Evolutionary conservation across 1,284 basidiomycete species (phyloP).

Genomic region (Ganoderma lingzhi): DNA sequence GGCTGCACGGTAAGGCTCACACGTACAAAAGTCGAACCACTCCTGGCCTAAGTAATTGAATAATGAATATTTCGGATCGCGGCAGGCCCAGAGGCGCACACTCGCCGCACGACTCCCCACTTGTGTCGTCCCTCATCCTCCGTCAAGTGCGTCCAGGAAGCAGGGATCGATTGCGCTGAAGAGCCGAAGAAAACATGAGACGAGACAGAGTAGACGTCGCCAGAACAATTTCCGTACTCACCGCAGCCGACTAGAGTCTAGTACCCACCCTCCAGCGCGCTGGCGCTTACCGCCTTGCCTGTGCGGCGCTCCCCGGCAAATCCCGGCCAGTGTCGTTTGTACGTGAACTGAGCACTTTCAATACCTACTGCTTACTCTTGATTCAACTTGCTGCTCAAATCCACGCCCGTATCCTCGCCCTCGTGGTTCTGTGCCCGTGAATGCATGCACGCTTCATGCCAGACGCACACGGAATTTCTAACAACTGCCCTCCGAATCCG

Average conservation of each 20-base stretch:
- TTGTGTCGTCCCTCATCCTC: not conserved
- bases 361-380: not conserved
- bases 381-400: too few relatives aligned
- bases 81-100: constrained; percentile 10
- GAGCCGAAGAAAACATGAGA: not conserved
- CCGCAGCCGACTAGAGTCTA: not conserved
- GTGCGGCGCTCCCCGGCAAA: not conserved
- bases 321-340: not conserved
- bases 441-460: not conserved
- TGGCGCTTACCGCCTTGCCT: not conserved
- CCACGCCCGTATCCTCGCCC: not conserved
- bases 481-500: not conserved
- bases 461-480: not conserved
- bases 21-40: constrained; percentile 26
- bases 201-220: not conserved
- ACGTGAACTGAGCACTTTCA: not conserved
- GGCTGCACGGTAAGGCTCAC: constrained; percentile 5
- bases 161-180: not conserved
- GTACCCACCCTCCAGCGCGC: not conserved
- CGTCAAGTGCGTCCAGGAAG: not conserved
- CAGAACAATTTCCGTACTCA: not conserved
- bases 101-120: not conserved
- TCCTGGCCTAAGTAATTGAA: not conserved
- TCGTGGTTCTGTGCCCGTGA: not conserved
- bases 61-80: not conserved